Evolutionary conservation across 768 basidiomycete genomes (phyloP).

Genomic region (Podaxis mareebaensis): DNA sequence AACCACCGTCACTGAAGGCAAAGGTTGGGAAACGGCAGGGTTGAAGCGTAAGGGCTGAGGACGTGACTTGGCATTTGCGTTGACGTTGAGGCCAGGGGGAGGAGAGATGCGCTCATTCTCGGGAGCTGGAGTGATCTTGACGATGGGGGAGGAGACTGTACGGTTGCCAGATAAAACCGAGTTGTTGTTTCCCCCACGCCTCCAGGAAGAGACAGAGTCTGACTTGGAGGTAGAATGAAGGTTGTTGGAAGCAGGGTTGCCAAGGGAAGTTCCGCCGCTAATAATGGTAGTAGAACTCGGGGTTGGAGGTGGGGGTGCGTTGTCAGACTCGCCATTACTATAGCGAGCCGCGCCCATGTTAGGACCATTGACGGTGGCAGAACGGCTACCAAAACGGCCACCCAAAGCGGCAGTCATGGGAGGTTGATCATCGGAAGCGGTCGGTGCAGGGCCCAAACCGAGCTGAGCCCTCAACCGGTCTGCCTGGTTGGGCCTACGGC

Average conservation of each 20-base stretch:
- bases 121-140: constrained; percentile 76
- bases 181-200: constrained; percentile 71
- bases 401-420: constrained; percentile 83
- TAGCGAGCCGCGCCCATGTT: constrained; percentile 27
- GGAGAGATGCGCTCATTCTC: constrained; percentile 43
- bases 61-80: constrained; percentile 40
- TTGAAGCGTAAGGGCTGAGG: constrained; percentile 71
- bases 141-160: constrained; percentile 59
- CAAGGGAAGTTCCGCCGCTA: constrained; percentile 73
- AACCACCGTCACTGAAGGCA: constrained; percentile 60
- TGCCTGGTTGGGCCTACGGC: constrained; percentile 69
- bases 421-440: constrained; percentile 51
- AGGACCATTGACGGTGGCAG: constrained; percentile 42
- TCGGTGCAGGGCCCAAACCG: constrained; percentile 35
- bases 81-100: constrained; percentile 17
- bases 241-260: constrained; percentile 47
- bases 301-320: constrained; percentile 50
- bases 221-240: constrained; percentile 68
- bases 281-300: constrained; percentile 68
- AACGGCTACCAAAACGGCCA: constrained; percentile 74
- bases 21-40: constrained; percentile 47
- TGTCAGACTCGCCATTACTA: constrained; percentile 42
- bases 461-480: constrained; percentile 67
- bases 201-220: constrained; percentile 78
- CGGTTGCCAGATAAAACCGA: constrained; percentile 71